Evolutionary conservation across 345 rosid genomes (phyloP), one percentile per base, ranked within the genome.

Genomic region (Cardiospermum halicacabum): DNA sequence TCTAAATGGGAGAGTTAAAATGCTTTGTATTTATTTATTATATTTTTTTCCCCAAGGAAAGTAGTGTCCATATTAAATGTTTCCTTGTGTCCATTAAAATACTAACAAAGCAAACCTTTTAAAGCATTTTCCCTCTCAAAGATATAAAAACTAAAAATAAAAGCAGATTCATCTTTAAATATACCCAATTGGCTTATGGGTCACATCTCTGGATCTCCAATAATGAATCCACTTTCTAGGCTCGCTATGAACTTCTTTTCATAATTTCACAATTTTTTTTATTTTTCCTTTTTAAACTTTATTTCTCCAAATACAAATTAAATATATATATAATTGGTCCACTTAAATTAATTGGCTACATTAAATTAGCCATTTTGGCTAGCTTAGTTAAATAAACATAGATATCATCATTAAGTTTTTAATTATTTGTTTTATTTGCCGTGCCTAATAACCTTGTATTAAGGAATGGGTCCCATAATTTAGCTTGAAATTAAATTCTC

Each of bases 281-380:
- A 40, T 58, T 37, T 67, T 26, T 58, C 11, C 26, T 18, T 34
- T 26, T 64, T 56, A 56, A 12, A 37, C 13, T n/a, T n/a, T 58
- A 65, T 69, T 73, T 65, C 73, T 47, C 54, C 73, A 24, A 37
- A 54, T 68, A n/a, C 49, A 48, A 39, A 58, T 42, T 11, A 53
- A 47, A n/a, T 50, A 42, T 13, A 43, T 39, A 34, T 2, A 5
- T 34, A 34, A 11, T 34, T 34, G 16, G 16, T 43, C 45, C 32
- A 22, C 61, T 57, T 58, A n/a, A n/a, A n/a, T n/a, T 42, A 40
- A 51, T 57, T 36, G 27, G 51, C 19, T 26, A 58, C 7, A 22
- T 53, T 58, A 5, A 53, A 47, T 10, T 21, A 66, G 10, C n/a
- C 15, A 16, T 28, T 55, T 48, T 27, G 37, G 37, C 25, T 48